Conservation (phyloP, 805 yeast species). For the Yarrowia keelungensis region DNA sequence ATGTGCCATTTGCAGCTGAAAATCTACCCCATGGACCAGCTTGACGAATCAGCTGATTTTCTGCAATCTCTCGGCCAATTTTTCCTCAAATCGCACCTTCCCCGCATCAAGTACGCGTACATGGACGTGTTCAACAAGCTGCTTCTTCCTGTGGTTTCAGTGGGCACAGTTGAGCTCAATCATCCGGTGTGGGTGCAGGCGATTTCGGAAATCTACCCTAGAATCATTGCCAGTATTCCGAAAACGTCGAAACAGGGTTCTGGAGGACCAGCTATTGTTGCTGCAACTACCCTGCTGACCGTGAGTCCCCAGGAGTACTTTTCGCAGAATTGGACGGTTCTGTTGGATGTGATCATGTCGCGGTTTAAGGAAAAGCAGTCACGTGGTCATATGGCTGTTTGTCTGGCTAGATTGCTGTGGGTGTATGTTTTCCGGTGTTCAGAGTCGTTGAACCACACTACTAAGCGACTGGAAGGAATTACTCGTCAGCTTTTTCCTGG, state of each 20-base stretch:
- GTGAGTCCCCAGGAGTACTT: slow-evolving; percentile 83
- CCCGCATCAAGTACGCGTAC: slow-evolving; percentile 74
- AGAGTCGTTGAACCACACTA: slow-evolving; percentile 86
- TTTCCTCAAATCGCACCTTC: slow-evolving; percentile 68
- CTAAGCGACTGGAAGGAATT: slow-evolving; percentile 73
- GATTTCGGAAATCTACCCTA: slow-evolving; percentile 64
- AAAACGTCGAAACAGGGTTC: slow-evolving; percentile 32
- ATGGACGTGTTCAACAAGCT: slow-evolving; percentile 82
- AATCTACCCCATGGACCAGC: slow-evolving; percentile 83
- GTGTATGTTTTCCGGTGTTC: slow-evolving; percentile 85
- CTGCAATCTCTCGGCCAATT: slow-evolving; percentile 85
- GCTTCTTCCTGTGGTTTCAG: slow-evolving; percentile 80
- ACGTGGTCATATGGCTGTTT: slow-evolving; percentile 60
- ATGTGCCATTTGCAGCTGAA: slow-evolving; percentile 84
- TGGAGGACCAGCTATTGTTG: slow-evolving; percentile 38
- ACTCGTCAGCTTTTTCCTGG: slow-evolving; percentile 59
- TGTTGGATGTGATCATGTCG: slow-evolving; percentile 67
- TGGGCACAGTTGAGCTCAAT: slow-evolving; percentile 90
- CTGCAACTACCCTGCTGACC: slow-evolving; percentile 75
- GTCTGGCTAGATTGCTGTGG: slow-evolving; percentile 83
- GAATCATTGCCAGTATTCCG: slow-evolving; percentile 63
- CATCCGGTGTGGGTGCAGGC: slow-evolving; percentile 96
- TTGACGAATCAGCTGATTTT: slow-evolving; percentile 94
- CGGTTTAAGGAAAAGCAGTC: slow-evolving; percentile 66
- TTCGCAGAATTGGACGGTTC: slow-evolving; percentile 69